phyloP scores from a whole-genome alignment of 257 asterid genomes.

The Ilex aquifolium region DNA sequence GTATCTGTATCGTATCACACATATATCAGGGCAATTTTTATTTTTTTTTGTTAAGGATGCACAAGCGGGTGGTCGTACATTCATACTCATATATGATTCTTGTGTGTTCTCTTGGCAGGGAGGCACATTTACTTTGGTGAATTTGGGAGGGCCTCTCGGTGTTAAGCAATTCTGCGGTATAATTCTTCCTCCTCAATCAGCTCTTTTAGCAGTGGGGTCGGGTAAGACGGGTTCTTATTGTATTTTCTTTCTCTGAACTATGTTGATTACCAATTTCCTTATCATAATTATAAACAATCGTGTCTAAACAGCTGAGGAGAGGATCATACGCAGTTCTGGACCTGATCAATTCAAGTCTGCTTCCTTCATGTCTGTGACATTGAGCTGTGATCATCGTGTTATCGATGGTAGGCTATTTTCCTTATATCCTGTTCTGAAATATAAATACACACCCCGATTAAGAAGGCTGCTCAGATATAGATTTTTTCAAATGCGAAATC shows the following conservation, averaged over 20 bases:
- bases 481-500: not conserved
- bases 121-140: conserved; percentile 89
- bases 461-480: no score
- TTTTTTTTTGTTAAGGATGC: no score
- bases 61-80: no score
- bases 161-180: conserved; percentile 97
- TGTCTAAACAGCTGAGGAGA: conserved; percentile 71
- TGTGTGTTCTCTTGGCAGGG: conserved; percentile 45
- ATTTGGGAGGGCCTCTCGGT: conserved; percentile 96
- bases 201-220: conserved; percentile 90
- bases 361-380: conserved; percentile 71
- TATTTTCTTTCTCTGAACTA: conserved; percentile 2
- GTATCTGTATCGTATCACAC: no score
- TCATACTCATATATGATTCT: not conserved
- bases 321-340: conserved; percentile 71
- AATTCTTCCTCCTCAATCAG: conserved; percentile 93
- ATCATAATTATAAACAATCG: conserved; percentile 1
- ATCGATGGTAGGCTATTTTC: conserved; percentile 68
- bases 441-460: not conserved
- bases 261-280: not conserved
- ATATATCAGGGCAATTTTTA: no score
- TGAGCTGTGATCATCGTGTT: conserved; percentile 98
- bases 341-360: conserved; percentile 55
- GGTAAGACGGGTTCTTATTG: conserved; percentile 36
- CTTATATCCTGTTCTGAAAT: no score